A percentile compares a stretch with the other conserved stretches of the same genome.
These are phyloP conservation scores for Pseudocercospora pini-densiflorae DNA, from an alignment of 2,329 filamentous ascomycete species.

Conservation along the genomic window DNA sequence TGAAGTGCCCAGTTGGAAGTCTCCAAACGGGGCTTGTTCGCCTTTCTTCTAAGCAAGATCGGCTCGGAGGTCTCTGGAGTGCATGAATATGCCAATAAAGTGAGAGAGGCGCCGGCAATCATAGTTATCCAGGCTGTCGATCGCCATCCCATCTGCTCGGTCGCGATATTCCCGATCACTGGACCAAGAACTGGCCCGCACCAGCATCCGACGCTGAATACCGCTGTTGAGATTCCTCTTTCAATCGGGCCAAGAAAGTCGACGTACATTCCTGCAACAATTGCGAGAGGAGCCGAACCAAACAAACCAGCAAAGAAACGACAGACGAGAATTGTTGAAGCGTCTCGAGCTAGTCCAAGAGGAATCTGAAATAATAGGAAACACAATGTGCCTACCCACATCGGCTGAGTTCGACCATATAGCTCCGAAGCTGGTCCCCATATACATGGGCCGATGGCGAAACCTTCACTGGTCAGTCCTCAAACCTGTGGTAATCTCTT, in stretches of 20 bases:
- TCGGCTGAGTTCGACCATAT: slow-evolving; percentile 54
- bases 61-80: slow-evolving; percentile 48
- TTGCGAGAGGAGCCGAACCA: slow-evolving; percentile 52
- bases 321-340: slow-evolving; percentile 58
- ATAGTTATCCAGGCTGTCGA: slow-evolving; percentile 27
- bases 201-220: slow-evolving; percentile 11
- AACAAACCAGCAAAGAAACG: slow-evolving; percentile 59
- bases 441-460: slow-evolving; percentile 12
- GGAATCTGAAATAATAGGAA: slow-evolving; percentile 61
- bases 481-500: neutral
- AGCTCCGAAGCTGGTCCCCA: slow-evolving; percentile 56
- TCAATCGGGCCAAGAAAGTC: slow-evolving; percentile 45
- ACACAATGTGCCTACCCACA: slow-evolving; percentile 54
- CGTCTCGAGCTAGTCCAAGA: slow-evolving; percentile 57
- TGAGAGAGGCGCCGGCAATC: slow-evolving; percentile 49
- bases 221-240: slow-evolving; percentile 9
- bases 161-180: slow-evolving; percentile 25
- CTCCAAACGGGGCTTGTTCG: slow-evolving; percentile 61
- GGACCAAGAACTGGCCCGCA: slow-evolving; percentile 16
- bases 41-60: slow-evolving; percentile 64
- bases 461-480: slow-evolving; percentile 2
- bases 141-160: slow-evolving; percentile 25
- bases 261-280: slow-evolving; percentile 53
- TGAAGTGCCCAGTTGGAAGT: slow-evolving; percentile 72
- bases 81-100: slow-evolving; percentile 44